phyloP scores from a whole-genome alignment of 495 filamentous ascomycete species.

The Aspergillus leporis region DNA sequence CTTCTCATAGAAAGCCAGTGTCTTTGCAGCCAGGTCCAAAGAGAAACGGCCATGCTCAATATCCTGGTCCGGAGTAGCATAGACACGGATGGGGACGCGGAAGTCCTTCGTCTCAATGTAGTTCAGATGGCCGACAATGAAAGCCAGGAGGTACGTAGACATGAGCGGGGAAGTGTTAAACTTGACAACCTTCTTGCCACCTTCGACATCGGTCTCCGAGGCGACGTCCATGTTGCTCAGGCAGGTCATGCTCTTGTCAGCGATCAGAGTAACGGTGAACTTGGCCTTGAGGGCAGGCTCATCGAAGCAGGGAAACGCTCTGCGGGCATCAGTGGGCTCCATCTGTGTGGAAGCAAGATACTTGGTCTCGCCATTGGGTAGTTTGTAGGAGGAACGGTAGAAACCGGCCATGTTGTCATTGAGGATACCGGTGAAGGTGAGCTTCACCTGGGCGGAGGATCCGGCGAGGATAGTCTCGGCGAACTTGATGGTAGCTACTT shows the following conservation, averaged over 20 bases:
- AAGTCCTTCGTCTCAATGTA: slow-evolving; percentile 64
- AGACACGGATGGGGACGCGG: slow-evolving; percentile 65
- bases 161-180: slow-evolving; percentile 67
- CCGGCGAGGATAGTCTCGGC: slow-evolving; percentile 56
- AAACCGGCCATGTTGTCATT: slow-evolving; percentile 72
- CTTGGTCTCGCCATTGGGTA: slow-evolving; percentile 52
- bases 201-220: slow-evolving; percentile 55
- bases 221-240: slow-evolving; percentile 71
- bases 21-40: slow-evolving; percentile 61
- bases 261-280: slow-evolving; percentile 65
- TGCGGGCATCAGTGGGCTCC: slow-evolving; percentile 65
- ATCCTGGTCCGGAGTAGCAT: slow-evolving; percentile 62
- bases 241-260: slow-evolving; percentile 62
- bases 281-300: slow-evolving; percentile 69
- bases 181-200: slow-evolving; percentile 61
- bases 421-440: slow-evolving; percentile 60
- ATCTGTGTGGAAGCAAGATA: slow-evolving; percentile 68
- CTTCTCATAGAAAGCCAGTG: slow-evolving; percentile 55
- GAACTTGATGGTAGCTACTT: slow-evolving; percentile 63
- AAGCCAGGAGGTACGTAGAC: slow-evolving; percentile 70
- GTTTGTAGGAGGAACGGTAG: slow-evolving; percentile 67
- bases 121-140: slow-evolving; percentile 68
- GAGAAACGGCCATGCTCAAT: slow-evolving; percentile 67
- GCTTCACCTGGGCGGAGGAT: slow-evolving; percentile 58
- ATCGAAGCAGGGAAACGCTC: slow-evolving; percentile 71